Evolutionary conservation across 768 basidiomycete species (phyloP).

Genomic region (Suillus fuscotomentosus): DNA sequence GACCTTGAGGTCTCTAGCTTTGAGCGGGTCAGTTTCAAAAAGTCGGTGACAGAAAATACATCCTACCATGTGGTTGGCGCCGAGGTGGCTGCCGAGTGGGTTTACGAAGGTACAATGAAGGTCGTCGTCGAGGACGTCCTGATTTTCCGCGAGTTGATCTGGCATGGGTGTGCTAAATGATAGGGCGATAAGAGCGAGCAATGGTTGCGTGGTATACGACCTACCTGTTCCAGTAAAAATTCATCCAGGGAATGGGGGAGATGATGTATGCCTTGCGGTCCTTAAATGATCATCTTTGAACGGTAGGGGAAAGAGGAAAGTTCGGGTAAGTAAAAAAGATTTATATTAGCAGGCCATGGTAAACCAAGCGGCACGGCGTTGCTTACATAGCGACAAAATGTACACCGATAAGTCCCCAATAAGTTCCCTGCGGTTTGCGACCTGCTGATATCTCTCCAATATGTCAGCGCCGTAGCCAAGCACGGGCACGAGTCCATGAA

Average conservation of each 20-base stretch:
- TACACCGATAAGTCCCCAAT: not conserved
- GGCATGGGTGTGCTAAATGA: not conserved
- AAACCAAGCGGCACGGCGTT: not conserved
- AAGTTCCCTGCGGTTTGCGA: not conserved
- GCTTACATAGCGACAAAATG: not conserved
- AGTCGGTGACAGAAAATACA: not conserved
- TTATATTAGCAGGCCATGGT: not conserved
- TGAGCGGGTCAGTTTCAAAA: not conserved
- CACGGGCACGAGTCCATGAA: not conserved
- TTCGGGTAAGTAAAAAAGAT: not conserved
- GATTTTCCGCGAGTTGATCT: not conserved
- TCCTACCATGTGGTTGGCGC: not conserved
- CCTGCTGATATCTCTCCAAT: not conserved
- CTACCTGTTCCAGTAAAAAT: not conserved
- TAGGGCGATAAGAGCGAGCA: not conserved
- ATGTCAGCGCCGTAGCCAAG: not conserved
- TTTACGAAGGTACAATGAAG: not conserved
- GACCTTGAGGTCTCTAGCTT: not conserved
- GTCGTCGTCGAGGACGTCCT: not conserved
- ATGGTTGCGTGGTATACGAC: not conserved
- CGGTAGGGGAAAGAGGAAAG: not conserved
- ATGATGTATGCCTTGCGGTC: not conserved
- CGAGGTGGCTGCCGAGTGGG: not conserved
- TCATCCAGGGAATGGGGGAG: not conserved
- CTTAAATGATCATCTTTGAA: not conserved